phyloP scores from a whole-genome alignment of 805 yeast species.

The Sporopachydermia lactativora region DNA sequence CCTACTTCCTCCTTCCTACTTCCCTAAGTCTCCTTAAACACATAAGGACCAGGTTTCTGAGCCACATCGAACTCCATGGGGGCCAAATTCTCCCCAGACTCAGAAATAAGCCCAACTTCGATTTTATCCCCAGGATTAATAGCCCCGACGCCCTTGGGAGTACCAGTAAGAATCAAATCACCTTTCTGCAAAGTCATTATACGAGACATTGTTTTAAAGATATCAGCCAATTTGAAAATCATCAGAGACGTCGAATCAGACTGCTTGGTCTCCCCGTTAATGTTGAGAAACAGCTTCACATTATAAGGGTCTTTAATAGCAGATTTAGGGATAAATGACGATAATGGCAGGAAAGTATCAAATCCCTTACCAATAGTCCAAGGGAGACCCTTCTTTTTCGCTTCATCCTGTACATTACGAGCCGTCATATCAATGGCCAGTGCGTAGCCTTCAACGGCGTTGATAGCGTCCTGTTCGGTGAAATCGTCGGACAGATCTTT shows the following conservation, averaged over 20 bases:
- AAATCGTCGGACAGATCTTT: constrained; percentile 44
- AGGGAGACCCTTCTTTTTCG: constrained; percentile 86
- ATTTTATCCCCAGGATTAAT: constrained; percentile 68
- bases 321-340: constrained; percentile 43
- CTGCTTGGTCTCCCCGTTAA: constrained; percentile 63
- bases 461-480: constrained; percentile 52
- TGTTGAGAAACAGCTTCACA: constrained; percentile 43
- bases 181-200: constrained; percentile 87
- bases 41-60: constrained; percentile 46
- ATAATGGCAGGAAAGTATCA: constrained; percentile 90
- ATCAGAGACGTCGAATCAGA: constrained; percentile 62
- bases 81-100: constrained; percentile 37
- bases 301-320: constrained; percentile 62
- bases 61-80: constrained; percentile 36
- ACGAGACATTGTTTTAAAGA: constrained; percentile 68
- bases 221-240: constrained; percentile 77
- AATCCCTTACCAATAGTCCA: constrained; percentile 97
- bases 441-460: constrained; percentile 60
- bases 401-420: constrained; percentile 89
- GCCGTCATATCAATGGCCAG: constrained; percentile 92
- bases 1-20: too few relatives aligned
- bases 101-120: constrained; percentile 43
- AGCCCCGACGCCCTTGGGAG: constrained; percentile 95
- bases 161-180: constrained; percentile 86
- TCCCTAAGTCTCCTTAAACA: constrained; percentile 27